Base-by-base conservation (phyloP, 768 basidiomycete genomes). In the Pisolithus microcarpus region DNA sequence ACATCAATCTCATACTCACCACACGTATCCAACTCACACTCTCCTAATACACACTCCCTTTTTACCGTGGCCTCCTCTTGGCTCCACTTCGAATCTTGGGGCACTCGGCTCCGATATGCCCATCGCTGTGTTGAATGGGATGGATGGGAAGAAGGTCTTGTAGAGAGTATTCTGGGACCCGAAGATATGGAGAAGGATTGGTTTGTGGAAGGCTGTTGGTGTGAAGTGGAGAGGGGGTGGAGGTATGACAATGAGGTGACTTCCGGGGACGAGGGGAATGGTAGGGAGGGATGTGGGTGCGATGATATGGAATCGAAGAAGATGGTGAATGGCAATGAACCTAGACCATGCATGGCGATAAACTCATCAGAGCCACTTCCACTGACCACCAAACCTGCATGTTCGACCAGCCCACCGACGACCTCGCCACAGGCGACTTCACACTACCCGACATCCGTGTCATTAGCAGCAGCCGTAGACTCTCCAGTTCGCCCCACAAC, bases 51-150 rank as follows among this genome's bases (percentile, higher is more conserved):
- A 52, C 43, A 56, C 44, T 68, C 71, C 48, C 59, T 77, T n/a
- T 67, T 72, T 2, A 62, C 71, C 5, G 69, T 81, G 9, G 80
- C 84, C 19, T 66, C 67, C 10, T 83, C 86, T 59, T 92, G 90
- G 89, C 73, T 90, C 3, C 77, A 82, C 57, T 80, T 84, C 57
- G 88, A 91, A 63, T 69, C 76, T 4, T 61, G 76, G 15, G 85
- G 90, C 4, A 73, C 76, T 40, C 77, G 81, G 3, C 69, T 89
- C 46, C 80, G 90, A 43, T 75, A 84, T 68, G 87, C 85, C 4
- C 89, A 92, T 64, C 81, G 87, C 24, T 87, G 83, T 56, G 79
- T 76, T 34, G 89, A 92, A 62, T 91, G 89, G 89, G 89, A 91
- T 57, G 90, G 89, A 2, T 92, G 90, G 89, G 89, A 92, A 61